Evolutionary conservation across 257 asterid species (phyloP), one percentile per base, ranked within the genome.

Genomic region (Fraxinus anomala): DNA sequence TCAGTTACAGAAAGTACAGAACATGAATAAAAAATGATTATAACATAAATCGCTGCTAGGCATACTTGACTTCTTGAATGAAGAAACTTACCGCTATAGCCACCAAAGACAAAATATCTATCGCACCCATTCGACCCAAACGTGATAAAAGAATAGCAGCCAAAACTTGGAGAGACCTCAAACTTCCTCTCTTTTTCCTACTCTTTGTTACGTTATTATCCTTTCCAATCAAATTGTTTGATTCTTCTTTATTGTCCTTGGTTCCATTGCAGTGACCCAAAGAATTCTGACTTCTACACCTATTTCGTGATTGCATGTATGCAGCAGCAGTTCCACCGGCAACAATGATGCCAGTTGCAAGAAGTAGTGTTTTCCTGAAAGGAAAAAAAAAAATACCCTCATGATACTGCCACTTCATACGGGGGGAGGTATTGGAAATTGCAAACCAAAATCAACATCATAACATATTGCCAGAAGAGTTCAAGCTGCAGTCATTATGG

Each of bases 321-420:
- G 90, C 94, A 82, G 96, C 96, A 76, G 98, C 97, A 78, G 96
- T 86, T 78, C 99, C 99, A 80, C 99, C 96, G 75, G 93, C 99
- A 44, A 91, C 94, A 44, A 88, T 87, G 82, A 96, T 82, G 83
- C 99, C 93, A 80, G 99, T 88, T 59, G 98, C 92, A 84, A 96
- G 82, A 77, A 96, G 85, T 76, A 96, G 78, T 59, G 94, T 85
- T 89, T 87, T 96, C 92, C 99, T 96, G 95, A 47, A 77, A 79
- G 42, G 71, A 76, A 47, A 42, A 49, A 54, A 54, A 31, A 77
- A 72, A 2, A 84, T 61, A 8, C 5, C 36, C 16, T 70, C 30
- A 13, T 21, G 23, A 67, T 39, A 12, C 24, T 23, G 28, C 26
- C 39, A 78, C 36, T 72, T 77, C 76, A 19, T 74, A 68, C 26